Conservation (phyloP, 2,329 filamentous ascomycete species). For the Lasiodiplodia citricola region DNA sequence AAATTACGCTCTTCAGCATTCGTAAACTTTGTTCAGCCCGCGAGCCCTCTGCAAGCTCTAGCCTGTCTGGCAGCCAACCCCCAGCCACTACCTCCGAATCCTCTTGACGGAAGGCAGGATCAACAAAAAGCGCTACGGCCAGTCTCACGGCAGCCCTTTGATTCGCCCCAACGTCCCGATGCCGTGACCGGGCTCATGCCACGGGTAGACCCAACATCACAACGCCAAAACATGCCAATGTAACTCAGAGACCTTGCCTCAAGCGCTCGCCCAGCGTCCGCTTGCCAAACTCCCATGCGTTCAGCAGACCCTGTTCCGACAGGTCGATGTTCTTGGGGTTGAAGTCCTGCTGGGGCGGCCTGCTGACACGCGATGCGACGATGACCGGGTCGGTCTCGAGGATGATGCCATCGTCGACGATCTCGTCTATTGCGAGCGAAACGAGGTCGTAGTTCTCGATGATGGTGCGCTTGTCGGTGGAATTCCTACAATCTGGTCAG, state of each 20-base stretch:
- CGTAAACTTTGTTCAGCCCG: not conserved
- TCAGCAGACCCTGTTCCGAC: constrained; percentile 93
- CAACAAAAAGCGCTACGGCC: not conserved
- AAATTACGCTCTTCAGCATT: not conserved
- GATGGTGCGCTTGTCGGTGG: constrained; percentile 95
- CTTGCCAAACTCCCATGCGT: constrained; percentile 83
- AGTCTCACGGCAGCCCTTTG: not conserved
- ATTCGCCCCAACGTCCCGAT: not conserved
- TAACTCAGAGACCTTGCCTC: constrained; percentile 20
- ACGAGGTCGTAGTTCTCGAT: constrained; percentile 99
- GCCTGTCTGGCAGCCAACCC: not conserved
- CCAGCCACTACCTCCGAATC: not conserved
- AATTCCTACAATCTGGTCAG: constrained; percentile 66
- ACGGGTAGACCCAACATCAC: constrained; percentile 16
- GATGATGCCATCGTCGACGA: constrained; percentile 74
- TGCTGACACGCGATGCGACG: constrained; percentile 89
- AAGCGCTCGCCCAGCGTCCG: constrained; percentile 24
- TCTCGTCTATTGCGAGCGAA: constrained; percentile 88
- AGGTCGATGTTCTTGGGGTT: constrained; percentile 90
- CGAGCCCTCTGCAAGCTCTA: not conserved
- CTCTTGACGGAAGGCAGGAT: not conserved
- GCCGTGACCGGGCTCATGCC: constrained; percentile 11
- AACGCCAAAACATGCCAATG: constrained; percentile 24
- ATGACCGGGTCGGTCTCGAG: constrained; percentile 96
- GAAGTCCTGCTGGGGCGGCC: constrained; percentile 87